Evolutionary conservation across 306 rosid genomes (phyloP).

Genomic region (Citrullus colocynthis): DNA sequence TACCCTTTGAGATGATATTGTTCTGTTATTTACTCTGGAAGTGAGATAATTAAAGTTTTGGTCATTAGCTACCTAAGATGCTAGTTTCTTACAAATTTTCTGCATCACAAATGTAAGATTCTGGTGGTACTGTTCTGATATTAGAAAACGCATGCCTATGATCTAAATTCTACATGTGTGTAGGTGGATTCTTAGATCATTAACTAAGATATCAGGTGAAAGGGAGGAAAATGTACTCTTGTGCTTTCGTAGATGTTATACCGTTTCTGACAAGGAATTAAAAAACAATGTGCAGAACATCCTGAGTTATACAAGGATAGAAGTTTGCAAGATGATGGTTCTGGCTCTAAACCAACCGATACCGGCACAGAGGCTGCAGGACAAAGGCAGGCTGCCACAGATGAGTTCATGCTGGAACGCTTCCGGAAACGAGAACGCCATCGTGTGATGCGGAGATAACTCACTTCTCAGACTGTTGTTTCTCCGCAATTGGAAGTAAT

Average conservation of each 20-base stretch:
- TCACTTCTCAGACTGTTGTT: background rate
- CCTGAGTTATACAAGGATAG: conserved; percentile 88
- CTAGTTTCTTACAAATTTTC: background rate
- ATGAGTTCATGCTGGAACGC: conserved; percentile 85
- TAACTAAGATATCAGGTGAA: background rate
- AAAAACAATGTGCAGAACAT: conserved; percentile 50
- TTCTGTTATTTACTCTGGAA: background rate
- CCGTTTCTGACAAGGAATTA: conserved; percentile 11
- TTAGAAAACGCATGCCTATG: background rate
- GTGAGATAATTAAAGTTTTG: background rate
- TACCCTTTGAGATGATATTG: background rate
- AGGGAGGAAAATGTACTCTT: background rate
- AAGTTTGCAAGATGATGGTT: conserved; percentile 46
- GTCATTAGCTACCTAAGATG: background rate
- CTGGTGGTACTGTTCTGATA: background rate
- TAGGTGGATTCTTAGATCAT: background rate
- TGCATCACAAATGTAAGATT: background rate
- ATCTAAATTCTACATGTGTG: background rate
- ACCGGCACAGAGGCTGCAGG: conserved; percentile 40
- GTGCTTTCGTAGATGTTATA: background rate
- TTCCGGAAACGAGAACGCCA: conserved; percentile 94
- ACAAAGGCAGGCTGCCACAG: conserved; percentile 94
- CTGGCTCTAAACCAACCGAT: conserved; percentile 49
- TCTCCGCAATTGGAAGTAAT: background rate
- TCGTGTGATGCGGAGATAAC: conserved; percentile 67